A percentile compares a stretch with the other conserved stretches of the same genome.
Evolutionary conservation across 2,329 filamentous ascomycete species (phyloP).

Genomic region (Sclerotinia nivalis): DNA sequence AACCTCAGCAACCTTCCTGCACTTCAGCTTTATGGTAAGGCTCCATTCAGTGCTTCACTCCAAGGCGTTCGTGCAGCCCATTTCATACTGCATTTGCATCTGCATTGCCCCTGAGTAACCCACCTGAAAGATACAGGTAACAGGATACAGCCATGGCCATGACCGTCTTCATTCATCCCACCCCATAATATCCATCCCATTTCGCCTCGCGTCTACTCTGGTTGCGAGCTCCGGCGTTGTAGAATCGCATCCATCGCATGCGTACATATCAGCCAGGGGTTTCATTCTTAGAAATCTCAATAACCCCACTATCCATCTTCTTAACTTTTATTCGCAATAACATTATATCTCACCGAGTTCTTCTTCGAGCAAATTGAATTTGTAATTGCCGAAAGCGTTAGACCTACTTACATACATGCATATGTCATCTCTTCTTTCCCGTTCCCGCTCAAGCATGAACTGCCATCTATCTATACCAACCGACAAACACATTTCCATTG

Average conservation of each 20-base stretch:
- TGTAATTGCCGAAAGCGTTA: background rate
- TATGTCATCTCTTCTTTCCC: background rate
- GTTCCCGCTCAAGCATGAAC: background rate
- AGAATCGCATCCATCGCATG: conserved; percentile 5
- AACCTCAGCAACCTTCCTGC: conserved; percentile 13
- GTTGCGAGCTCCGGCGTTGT: background rate
- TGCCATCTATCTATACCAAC: background rate
- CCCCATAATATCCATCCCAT: conserved; percentile 1
- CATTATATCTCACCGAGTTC: background rate
- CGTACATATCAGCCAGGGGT: conserved; percentile 17
- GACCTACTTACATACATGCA: background rate
- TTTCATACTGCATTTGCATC: conserved; percentile 16
- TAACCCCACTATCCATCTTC: conserved; percentile 12
- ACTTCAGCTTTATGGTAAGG: conserved; percentile 18
- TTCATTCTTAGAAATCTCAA: conserved; percentile 3
- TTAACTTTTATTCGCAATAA: background rate
- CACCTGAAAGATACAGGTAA: conserved; percentile 4
- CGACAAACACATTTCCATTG: background rate
- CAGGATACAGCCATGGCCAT: conserved; percentile 13
- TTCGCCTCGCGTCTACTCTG: conserved; percentile 11
- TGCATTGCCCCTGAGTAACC: conserved; percentile 20
- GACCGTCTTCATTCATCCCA: conserved; percentile 4
- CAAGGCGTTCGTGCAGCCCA: conserved; percentile 14
- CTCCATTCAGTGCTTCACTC: conserved; percentile 14
- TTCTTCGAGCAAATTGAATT: conserved; percentile 4